phyloP scores from a whole-genome alignment of 2,329 filamentous ascomycete genomes.

The Colletotrichum destructivum region DNA sequence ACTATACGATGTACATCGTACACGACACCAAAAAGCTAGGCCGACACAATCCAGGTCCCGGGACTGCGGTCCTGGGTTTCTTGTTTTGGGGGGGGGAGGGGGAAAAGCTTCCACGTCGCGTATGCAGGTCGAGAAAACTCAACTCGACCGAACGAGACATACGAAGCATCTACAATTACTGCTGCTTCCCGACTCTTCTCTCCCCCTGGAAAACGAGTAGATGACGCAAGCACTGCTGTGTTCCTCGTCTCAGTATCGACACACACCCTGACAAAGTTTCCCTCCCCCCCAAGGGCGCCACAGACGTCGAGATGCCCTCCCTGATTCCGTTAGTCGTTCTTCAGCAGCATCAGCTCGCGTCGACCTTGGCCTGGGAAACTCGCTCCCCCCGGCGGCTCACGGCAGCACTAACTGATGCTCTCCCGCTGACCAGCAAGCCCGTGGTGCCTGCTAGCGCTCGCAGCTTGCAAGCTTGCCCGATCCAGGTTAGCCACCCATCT shows the following conservation, averaged over 20 bases:
- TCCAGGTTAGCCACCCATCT: background rate
- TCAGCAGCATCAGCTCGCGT: slow-evolving; percentile 26
- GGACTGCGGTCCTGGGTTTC: slow-evolving; percentile 23
- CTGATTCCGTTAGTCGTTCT: slow-evolving; percentile 28
- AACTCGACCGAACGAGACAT: slow-evolving; percentile 10
- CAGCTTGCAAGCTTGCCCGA: background rate
- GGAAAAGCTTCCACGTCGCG: slow-evolving; percentile 19
- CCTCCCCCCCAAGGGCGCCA: slow-evolving; percentile 13
- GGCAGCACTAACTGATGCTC: slow-evolving; percentile 17
- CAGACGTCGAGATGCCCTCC: slow-evolving; percentile 12
- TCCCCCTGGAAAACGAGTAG: slow-evolving; percentile 1
- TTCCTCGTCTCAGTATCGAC: background rate
- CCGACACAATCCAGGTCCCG: slow-evolving; percentile 13
- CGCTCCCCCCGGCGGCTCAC: background rate
- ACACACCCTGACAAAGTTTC: background rate
- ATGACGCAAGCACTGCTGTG: slow-evolving; percentile 6
- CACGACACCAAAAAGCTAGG: background rate
- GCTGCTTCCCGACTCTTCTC: background rate
- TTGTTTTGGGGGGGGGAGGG: background rate
- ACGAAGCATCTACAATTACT: background rate
- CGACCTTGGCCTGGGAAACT: slow-evolving; percentile 1
- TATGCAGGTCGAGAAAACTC: slow-evolving; percentile 16
- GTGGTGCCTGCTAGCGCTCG: background rate
- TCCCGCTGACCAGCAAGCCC: slow-evolving; percentile 19
- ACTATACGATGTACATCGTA: no score